Evolutionary conservation across 441 rosid genomes (phyloP).

Genomic region (Capsella rubella): DNA sequence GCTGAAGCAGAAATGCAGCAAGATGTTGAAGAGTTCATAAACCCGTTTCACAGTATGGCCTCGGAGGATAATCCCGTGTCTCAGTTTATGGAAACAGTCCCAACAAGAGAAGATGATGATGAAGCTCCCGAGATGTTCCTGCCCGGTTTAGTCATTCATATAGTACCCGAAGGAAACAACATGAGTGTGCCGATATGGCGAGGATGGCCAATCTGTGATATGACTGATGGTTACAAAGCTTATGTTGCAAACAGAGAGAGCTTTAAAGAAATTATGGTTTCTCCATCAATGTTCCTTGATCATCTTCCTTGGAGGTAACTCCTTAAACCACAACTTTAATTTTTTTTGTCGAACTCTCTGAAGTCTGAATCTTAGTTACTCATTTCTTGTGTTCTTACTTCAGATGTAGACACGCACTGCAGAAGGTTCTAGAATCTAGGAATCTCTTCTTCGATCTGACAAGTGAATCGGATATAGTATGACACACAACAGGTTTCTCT

Average conservation of each 20-base stretch:
- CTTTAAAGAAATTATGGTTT: constrained; percentile 80
- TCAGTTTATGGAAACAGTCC: constrained; percentile 68
- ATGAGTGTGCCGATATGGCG: constrained; percentile 59
- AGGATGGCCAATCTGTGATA: constrained; percentile 57
- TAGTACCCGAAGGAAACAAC: constrained; percentile 57
- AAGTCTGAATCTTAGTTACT: constrained; percentile 15
- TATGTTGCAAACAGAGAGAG: constrained; percentile 69
- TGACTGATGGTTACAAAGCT: constrained; percentile 56
- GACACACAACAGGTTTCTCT: constrained; percentile 36
- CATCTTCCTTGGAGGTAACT: constrained; percentile 95
- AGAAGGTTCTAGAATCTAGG: constrained; percentile 63
- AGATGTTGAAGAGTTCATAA: constrained; percentile 39
- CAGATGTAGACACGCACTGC: constrained; percentile 79
- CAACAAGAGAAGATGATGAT: constrained; percentile 40
- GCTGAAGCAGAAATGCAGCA: constrained; percentile 34
- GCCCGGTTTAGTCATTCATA: constrained; percentile 79
- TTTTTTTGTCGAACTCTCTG: constrained; percentile 13
- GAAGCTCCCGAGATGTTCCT: constrained; percentile 75
- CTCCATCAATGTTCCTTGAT: constrained; percentile 90
- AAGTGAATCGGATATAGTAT: constrained; percentile 49
- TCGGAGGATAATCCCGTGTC: constrained; percentile 60
- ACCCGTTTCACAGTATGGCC: constrained; percentile 46
- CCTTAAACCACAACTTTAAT: neutral
- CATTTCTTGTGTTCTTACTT: neutral
- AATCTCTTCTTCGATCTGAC: constrained; percentile 32